These are phyloP conservation scores for Venturia aucupariae DNA, from an alignment of 2,329 filamentous ascomycete genomes.

Conservation along the genomic window DNA sequence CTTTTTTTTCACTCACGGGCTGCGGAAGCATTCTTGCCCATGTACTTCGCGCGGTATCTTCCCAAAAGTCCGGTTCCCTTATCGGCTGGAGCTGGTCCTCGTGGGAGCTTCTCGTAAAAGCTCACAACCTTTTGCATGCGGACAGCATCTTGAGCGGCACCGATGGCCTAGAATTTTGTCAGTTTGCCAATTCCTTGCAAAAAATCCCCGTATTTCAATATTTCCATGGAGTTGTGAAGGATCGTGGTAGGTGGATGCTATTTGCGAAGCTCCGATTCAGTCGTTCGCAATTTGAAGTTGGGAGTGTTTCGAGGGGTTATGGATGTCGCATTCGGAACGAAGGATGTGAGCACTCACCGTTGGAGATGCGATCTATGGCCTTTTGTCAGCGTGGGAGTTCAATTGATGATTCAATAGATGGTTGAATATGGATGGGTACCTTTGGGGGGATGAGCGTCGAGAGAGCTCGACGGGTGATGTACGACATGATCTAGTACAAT, in stretches of 20 bases:
- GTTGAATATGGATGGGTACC: constrained; percentile 49
- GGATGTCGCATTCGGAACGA: constrained; percentile 11
- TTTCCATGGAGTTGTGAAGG: background rate
- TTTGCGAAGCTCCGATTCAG: background rate
- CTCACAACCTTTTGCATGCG: constrained; percentile 96
- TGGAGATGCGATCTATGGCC: constrained; percentile 60
- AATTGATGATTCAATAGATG: constrained; percentile 9
- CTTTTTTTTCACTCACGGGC: constrained; percentile 64
- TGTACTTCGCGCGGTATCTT: constrained; percentile 80
- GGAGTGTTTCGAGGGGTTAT: background rate
- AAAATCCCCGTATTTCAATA: background rate
- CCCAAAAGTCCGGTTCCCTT: constrained; percentile 75
- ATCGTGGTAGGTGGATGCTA: background rate
- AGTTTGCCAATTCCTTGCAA: constrained; percentile 16
- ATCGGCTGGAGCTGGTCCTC: constrained; percentile 75
- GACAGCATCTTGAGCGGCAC: constrained; percentile 86
- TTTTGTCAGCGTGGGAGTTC: background rate
- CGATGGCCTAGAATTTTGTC: constrained; percentile 63
- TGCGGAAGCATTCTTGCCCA: constrained; percentile 83
- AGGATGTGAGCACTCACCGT: constrained; percentile 51
- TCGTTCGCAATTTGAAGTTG: background rate
- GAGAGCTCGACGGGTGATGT: constrained; percentile 79
- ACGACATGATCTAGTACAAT: constrained; percentile 60
- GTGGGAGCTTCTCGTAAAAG: constrained; percentile 98
- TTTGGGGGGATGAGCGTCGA: constrained; percentile 99